phyloP scores from a whole-genome alignment of 106 monocot genomes.

The Dendrobium huoshanense region DNA sequence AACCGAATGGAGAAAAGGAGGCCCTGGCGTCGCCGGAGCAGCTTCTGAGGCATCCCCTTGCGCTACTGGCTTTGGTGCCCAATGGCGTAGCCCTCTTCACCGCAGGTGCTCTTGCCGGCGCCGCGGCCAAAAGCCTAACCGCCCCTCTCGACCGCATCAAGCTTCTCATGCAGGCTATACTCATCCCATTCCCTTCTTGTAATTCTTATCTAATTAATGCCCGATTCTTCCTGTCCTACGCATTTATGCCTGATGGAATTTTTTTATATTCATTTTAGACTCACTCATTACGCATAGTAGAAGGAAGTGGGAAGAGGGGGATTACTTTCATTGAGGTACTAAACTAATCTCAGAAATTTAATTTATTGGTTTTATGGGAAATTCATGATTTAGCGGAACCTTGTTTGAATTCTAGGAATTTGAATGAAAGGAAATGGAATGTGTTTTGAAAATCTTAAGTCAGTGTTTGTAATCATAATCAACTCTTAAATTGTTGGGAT shows the following conservation, averaged over 20 bases:
- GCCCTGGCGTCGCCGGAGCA: constrained; percentile 25
- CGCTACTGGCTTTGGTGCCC: constrained; percentile 68
- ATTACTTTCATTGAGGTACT: constrained; percentile 80
- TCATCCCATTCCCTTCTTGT: neutral
- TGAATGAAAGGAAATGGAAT: neutral
- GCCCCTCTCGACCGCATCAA: constrained; percentile 94
- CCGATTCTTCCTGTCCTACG: neutral
- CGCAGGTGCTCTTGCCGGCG: constrained; percentile 74
- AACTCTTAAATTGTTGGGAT: neutral
- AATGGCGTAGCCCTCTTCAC: constrained; percentile 61
- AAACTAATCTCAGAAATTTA: neutral
- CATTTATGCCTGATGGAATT: neutral
- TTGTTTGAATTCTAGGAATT: neutral
- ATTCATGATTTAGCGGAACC: neutral
- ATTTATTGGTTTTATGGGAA: neutral
- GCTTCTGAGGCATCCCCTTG: constrained; percentile 67
- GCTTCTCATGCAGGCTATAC: constrained; percentile 80
- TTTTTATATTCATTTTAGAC: constrained; percentile 35
- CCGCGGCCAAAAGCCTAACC: constrained; percentile 77
- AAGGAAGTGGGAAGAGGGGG: constrained; percentile 29
- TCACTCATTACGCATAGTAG: constrained; percentile 47
- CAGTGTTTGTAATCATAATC: neutral
- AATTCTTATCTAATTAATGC: neutral
- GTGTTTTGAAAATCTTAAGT: neutral
- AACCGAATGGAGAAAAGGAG: neutral